These are phyloP conservation scores for Lecanoromycetidae sp. DNA, from an alignment of 2,329 filamentous ascomycete genomes.

Conservation along the genomic window DNA sequence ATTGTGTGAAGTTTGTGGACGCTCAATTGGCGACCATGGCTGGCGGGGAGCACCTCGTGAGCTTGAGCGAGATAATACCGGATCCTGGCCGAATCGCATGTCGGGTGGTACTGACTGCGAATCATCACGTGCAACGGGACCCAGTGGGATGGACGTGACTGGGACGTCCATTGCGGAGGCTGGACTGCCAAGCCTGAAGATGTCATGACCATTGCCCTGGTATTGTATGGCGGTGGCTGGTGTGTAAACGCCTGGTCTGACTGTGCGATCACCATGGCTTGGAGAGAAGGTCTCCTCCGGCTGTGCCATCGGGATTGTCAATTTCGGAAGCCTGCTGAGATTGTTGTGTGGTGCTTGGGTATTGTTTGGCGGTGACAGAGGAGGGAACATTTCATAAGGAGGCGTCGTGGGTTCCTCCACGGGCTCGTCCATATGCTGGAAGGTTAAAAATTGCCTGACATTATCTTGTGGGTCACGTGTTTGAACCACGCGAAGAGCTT, in stretches of 20 bases:
- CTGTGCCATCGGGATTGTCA: constrained; percentile 39
- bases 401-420: constrained; percentile 55
- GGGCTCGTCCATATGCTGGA: constrained; percentile 49
- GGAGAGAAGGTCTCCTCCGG: constrained; percentile 30
- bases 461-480: constrained; percentile 79
- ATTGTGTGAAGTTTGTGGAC: constrained; percentile 31
- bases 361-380: constrained; percentile 27
- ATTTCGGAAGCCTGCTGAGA: constrained; percentile 43
- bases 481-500: constrained; percentile 56
- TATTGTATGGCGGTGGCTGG: constrained; percentile 20
- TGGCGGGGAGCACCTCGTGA: constrained; percentile 17
- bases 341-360: constrained; percentile 38
- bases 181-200: constrained; percentile 72
- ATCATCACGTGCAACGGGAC: constrained; percentile 61
- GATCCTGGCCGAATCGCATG: constrained; percentile 61
- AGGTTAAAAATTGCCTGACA: constrained; percentile 77
- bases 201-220: constrained; percentile 29
- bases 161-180: constrained; percentile 87
- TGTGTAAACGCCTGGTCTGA: constrained; percentile 16
- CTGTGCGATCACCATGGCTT: constrained; percentile 35
- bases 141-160: constrained; percentile 57
- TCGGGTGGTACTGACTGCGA: constrained; percentile 90
- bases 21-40: constrained; percentile 17
- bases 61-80: constrained; percentile 19
- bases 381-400: constrained; percentile 50